Evolutionary conservation across 805 yeast genomes (phyloP).

Genomic region (Blastobotrys terrestris): DNA sequence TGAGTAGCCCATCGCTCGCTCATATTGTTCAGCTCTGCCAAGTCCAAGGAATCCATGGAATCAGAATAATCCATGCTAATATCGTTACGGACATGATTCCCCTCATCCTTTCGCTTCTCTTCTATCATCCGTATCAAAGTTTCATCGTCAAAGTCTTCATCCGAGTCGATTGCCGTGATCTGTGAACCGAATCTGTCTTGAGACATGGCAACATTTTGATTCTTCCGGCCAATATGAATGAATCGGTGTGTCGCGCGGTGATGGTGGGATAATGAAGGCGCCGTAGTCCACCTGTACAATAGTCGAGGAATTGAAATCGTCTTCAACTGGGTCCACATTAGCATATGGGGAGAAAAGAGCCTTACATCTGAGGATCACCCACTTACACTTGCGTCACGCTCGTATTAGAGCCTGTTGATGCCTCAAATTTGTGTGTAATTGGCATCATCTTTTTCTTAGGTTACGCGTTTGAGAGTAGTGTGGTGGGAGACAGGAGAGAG

Average conservation of each 20-base stretch:
- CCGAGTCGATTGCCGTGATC: not conserved
- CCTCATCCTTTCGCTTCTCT: not conserved
- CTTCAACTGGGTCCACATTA: not conserved
- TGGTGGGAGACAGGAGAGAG: too few species aligned
- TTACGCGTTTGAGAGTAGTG: too few species aligned
- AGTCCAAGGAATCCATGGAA: not conserved
- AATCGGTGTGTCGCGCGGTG: not conserved
- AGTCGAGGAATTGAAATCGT: not conserved
- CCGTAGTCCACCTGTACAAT: not conserved
- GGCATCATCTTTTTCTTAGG: too few species aligned
- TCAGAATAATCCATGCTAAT: not conserved
- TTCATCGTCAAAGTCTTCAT: not conserved
- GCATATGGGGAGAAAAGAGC: too few species aligned
- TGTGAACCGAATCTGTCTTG: not conserved
- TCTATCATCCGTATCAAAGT: not conserved
- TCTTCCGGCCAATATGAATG: not conserved
- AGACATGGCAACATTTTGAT: not conserved
- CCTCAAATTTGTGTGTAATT: too few species aligned
- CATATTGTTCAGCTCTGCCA: not conserved
- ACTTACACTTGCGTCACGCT: too few species aligned
- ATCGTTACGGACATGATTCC: not conserved
- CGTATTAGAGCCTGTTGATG: too few species aligned
- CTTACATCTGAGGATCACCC: too few species aligned
- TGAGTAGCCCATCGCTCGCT: not conserved
- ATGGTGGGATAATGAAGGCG: not conserved